These are phyloP conservation scores for Apiotrichum brassicae DNA, from an alignment of 1,284 basidiomycete genomes.

Conservation along the genomic window DNA sequence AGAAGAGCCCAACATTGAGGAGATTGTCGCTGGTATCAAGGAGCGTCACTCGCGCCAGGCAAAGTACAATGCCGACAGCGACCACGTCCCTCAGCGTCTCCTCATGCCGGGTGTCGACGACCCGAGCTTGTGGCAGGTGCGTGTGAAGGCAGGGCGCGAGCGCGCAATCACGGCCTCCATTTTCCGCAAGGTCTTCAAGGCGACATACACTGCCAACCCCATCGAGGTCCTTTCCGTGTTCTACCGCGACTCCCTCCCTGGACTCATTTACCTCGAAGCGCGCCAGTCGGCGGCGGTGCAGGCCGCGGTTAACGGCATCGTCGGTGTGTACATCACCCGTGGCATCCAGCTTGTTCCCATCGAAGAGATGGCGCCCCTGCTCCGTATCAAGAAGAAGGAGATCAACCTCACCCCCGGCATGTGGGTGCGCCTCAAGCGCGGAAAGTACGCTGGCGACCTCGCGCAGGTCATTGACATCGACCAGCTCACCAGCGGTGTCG, in stretches of 20 bases:
- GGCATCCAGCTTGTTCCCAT: conserved; percentile 85
- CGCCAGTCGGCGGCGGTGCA: conserved; percentile 78
- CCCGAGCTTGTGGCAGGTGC: conserved; percentile 90
- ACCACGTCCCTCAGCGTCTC: conserved; percentile 88
- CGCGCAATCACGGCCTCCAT: conserved; percentile 88
- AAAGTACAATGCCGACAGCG: conserved; percentile 81
- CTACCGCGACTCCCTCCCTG: conserved; percentile 88
- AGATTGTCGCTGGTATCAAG: conserved; percentile 77
- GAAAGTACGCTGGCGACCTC: conserved; percentile 89
- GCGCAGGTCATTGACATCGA: conserved; percentile 94
- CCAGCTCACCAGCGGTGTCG: conserved; percentile 65
- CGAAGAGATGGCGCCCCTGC: conserved; percentile 94
- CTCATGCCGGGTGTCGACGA: conserved; percentile 96
- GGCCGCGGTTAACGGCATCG: conserved; percentile 78
- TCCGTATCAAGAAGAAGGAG: conserved; percentile 94
- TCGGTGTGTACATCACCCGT: conserved; percentile 75
- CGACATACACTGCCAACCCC: conserved; percentile 54
- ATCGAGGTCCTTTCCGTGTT: conserved; percentile 87
- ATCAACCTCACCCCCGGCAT: conserved; percentile 75
- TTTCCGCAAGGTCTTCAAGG: conserved; percentile 72
- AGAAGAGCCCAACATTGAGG: conserved; percentile 75
- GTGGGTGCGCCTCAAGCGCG: conserved; percentile 93
- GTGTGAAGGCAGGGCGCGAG: conserved; percentile 88
- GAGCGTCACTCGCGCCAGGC: conserved; percentile 68
- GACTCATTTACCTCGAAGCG: conserved; percentile 94